Percentiles rank a stretch among this genome's conserved stretches.
These are phyloP conservation scores for Pueraria montana DNA, from an alignment of 306 rosid genomes.

Conservation along the genomic window DNA sequence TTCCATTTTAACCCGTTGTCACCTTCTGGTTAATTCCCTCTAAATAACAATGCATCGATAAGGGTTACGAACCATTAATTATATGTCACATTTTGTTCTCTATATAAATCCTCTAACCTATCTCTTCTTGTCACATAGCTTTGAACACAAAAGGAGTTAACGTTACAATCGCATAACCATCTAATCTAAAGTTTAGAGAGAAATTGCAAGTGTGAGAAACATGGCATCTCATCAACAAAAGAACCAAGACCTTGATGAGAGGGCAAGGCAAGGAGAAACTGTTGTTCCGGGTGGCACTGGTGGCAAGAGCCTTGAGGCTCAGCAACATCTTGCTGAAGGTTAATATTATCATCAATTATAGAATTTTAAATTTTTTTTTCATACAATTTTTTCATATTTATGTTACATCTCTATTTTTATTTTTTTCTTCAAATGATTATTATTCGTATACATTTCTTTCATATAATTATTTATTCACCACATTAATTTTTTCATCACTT, in stretches of 20 bases:
- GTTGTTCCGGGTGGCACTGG: constrained; percentile 92
- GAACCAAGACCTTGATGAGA: constrained; percentile 62
- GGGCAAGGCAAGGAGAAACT: constrained; percentile 77
- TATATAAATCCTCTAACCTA: constrained; percentile 47
- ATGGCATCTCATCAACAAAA: constrained; percentile 65
- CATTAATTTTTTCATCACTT: no score
- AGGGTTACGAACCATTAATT: not conserved
- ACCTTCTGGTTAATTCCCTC: constrained; percentile 29
- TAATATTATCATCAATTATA: not conserved
- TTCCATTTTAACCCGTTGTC: constrained; percentile 46
- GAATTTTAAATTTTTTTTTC: not conserved
- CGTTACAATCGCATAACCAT: not conserved
- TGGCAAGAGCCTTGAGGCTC: constrained; percentile 87
- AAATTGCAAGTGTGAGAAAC: not conserved
- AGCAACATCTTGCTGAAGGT: constrained; percentile 87
- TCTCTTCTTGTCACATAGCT: not conserved
- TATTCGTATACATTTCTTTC: no score
- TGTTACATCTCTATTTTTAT: no score
- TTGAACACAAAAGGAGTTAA: not conserved
- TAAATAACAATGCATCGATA: not conserved
- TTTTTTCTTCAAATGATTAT: no score
- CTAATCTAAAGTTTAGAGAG: not conserved
- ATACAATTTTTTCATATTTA: not conserved
- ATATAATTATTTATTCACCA: no score
- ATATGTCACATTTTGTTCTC: not conserved